Percentiles rank a stretch among this genome's conserved stretches.
These are phyloP conservation scores for Malus fusca DNA, from an alignment of 306 rosid genomes.

Conservation along the genomic window DNA sequence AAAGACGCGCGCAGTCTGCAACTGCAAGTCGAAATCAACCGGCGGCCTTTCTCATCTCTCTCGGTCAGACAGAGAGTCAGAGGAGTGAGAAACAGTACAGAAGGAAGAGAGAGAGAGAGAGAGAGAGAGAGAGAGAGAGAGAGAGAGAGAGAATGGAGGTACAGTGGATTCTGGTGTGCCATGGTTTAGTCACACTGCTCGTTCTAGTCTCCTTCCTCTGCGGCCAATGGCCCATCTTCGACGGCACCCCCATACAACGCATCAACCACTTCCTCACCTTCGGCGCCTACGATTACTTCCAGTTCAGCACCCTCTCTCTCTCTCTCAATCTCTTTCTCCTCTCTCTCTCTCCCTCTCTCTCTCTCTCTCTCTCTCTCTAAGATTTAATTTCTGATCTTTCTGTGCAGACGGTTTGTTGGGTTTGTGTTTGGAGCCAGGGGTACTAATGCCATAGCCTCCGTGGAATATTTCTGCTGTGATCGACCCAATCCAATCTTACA, in stretches of 20 bases:
- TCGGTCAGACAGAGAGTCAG: neutral
- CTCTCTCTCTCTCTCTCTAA: neutral
- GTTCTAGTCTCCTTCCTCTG: conserved; percentile 75
- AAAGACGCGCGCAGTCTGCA: neutral
- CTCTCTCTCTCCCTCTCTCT: neutral
- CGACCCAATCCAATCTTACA: conserved; percentile 90
- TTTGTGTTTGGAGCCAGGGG: conserved; percentile 61
- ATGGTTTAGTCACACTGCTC: conserved; percentile 51
- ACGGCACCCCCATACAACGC: conserved; percentile 77
- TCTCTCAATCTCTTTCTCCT: neutral
- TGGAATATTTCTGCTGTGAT: conserved; percentile 79
- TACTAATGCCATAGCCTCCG: conserved; percentile 47
- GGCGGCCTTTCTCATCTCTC: neutral
- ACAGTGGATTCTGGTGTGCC: conserved; percentile 66
- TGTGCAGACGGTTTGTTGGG: conserved; percentile 60
- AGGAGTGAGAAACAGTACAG: neutral
- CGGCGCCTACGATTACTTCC: conserved; percentile 80
- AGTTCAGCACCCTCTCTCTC: conserved; percentile 31
- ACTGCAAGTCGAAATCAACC: neutral
- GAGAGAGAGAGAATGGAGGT: conserved; percentile 40
- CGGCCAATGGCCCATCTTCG: conserved; percentile 93
- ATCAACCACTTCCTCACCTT: conserved; percentile 59
- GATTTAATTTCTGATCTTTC: neutral
- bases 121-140: neutral
- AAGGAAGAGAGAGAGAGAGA: neutral